Conservation (phyloP, 805 yeast genomes). For the Komagataella pseudopastoris region DNA sequence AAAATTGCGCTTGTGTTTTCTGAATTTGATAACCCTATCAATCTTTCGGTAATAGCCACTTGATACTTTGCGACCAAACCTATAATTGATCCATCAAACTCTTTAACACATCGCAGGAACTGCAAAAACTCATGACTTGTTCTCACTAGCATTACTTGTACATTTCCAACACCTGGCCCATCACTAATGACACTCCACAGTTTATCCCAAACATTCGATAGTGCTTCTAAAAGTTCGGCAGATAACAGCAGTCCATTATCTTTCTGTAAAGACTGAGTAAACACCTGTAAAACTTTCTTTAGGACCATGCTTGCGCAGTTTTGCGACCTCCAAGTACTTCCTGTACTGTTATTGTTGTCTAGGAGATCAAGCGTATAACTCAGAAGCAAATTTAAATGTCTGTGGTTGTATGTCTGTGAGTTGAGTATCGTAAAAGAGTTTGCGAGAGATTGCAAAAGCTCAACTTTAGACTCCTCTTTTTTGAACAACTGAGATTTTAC, state of each 20-base stretch:
- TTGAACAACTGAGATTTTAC: not conserved
- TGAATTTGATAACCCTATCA: not conserved
- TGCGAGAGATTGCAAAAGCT: not conserved
- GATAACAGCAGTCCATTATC: not conserved
- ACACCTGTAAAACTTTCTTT: not conserved
- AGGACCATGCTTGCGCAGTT: not conserved
- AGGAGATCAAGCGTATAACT: not conserved
- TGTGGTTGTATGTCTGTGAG: not conserved
- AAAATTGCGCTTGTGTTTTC: not conserved
- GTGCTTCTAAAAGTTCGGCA: not conserved
- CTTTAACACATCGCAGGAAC: not conserved
- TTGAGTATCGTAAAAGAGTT: not conserved
- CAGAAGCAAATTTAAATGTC: not conserved
- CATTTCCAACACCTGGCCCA: constrained; percentile 1
- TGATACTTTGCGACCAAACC: not conserved
- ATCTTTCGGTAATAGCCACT: not conserved
- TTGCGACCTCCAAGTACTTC: not conserved
- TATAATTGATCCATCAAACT: not conserved
- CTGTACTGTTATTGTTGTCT: not conserved
- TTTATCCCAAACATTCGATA: not conserved
- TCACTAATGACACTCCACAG: not conserved
- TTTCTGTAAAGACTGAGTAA: not conserved
- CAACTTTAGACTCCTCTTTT: not conserved
- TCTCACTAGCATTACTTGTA: constrained; percentile 15
- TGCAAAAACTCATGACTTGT: constrained; percentile 6